Conservation (phyloP, 805 yeast genomes). For the Wickerhamomyces pijperi region DNA sequence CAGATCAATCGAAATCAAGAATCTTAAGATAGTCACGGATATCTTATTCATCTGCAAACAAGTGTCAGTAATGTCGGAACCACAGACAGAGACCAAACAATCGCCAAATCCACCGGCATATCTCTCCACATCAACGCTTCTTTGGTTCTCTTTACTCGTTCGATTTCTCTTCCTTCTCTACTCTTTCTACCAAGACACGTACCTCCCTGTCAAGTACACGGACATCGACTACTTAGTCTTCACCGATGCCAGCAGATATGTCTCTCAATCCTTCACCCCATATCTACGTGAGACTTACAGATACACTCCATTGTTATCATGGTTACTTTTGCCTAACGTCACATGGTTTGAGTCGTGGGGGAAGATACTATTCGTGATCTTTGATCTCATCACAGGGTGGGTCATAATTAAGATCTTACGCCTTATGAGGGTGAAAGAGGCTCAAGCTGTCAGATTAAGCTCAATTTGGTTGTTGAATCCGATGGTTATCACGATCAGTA, state of each 20-base stretch:
- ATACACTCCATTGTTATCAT: constrained; percentile 84
- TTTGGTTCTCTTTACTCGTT: too few relatives aligned
- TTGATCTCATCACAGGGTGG: constrained; percentile 76
- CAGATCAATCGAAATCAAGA: too few relatives aligned
- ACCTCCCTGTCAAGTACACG: constrained; percentile 75
- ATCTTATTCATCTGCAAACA: too few relatives aligned
- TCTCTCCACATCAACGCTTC: constrained; percentile 4
- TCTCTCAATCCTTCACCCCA: constrained; percentile 50
- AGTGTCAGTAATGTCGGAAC: too few relatives aligned
- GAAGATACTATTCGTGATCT: constrained; percentile 60
- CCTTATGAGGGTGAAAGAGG: constrained; percentile 11
- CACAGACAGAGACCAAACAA: too few relatives aligned
- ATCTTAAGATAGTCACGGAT: too few relatives aligned
- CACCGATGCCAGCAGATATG: constrained; percentile 79
- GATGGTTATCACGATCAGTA: constrained; percentile 85
- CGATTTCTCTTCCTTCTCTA: constrained; percentile 35
- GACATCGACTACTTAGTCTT: constrained; percentile 93
- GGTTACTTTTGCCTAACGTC: constrained; percentile 68
- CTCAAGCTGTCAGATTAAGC: constrained; percentile 31
- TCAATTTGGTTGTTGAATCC: constrained; percentile 87
- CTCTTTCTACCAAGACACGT: constrained; percentile 77
- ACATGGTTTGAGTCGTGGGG: constrained; percentile 55
- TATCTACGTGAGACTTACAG: constrained; percentile 81
- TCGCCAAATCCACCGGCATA: too few relatives aligned
- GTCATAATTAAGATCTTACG: constrained; percentile 35